Evolutionary conservation across 73 alveolate genomes (phyloP), one percentile per base, ranked within the genome.

Genomic region (Stentor coeruleus): DNA sequence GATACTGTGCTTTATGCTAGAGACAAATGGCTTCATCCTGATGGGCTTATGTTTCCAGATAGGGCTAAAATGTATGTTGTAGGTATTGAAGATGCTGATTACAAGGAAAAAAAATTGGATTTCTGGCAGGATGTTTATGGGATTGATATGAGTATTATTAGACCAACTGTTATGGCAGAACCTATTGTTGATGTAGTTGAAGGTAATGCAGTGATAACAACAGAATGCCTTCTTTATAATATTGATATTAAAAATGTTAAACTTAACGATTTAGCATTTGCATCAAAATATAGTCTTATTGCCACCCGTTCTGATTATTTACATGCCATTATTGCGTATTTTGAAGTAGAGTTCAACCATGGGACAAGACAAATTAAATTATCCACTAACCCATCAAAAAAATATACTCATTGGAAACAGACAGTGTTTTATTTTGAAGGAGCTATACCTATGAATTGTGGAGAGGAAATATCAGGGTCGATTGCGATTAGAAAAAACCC

Each of bases 61-160:
- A 88, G 83, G 73, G 98, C 95, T 20, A 90, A 88, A 35, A 83
- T 97, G 91, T 90, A 77, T 83, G 74, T 95, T 3, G 96, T 99
- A n/a, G 98, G 96, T 3, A 76, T 97, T 28, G 97, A 95, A 87
- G 99, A 96, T 93, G 95, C 86, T 41, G 92, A 90, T 59, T 90
- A 83, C 75, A 92, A 91, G 66, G 89, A 88, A 4, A 80, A 89
- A 73, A 98, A 97, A 94, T 82, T 84, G 36, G 83, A 82, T 66
- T 90, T 87, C 83, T 94, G 99, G 99, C 91, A 91, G 80, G 91
- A 93, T 86, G 97, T 96, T 20, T 93, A 96, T 89, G 96, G 97
- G n/a, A 89, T 95, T 38, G 87, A 92, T 90, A 92, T 94, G 97
- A 89, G 20, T 49, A 11, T 49, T 6, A 66, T 92, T 33, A 91